Evolutionary conservation across 768 basidiomycete genomes (phyloP), one percentile per base, ranked within the genome.

Genomic region (Neoboletus subvelutipes): DNA sequence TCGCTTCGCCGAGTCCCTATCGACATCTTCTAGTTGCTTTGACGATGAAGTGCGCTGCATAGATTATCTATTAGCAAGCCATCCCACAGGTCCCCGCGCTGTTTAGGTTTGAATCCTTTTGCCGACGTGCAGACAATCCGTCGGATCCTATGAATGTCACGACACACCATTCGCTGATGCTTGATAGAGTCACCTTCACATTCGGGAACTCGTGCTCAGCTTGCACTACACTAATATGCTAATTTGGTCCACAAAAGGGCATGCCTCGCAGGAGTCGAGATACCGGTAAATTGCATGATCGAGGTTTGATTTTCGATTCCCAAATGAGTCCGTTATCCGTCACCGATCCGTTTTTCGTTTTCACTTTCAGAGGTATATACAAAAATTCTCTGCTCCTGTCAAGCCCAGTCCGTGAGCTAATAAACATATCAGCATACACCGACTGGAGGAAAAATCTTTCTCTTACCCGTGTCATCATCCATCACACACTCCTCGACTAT

Each of bases 281-380:
- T 52, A 24, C 28, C 37, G 50, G 50, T 60, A 47, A 34, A 60
- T 55, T 60, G 34, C 6, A 39, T 37, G 60, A 62, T 61, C 47
- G 54, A 57, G 41, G 46, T 61, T 61, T 61, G 53, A 61, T 56
- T 52, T 61, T 61, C 22, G 1, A n/a, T 47, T 45, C 57, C 33
- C 15, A 61, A 56, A 61, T 15, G 50, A 28, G 40, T 43, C 29
- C 59, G 48, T 49, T 18, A 40, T 45, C 53, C 54, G 45, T 57
- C 37, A 20, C n/a, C n/a, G n/a, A n/a, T 20, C 41, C 41, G 22
- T 41, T 42, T 47, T 36, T 24, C 49, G 50, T 49, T 52, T 54
- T 43, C 46, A 58, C 46, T 53, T 51, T 43, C 31, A 46, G 39
- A 45, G 20, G 2, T 33, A 48, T 37, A 50, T 37, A 11, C 37